These are phyloP conservation scores for Spirogloea muscicola DNA, from an alignment of 139 green algal species.

Conservation along the genomic window DNA sequence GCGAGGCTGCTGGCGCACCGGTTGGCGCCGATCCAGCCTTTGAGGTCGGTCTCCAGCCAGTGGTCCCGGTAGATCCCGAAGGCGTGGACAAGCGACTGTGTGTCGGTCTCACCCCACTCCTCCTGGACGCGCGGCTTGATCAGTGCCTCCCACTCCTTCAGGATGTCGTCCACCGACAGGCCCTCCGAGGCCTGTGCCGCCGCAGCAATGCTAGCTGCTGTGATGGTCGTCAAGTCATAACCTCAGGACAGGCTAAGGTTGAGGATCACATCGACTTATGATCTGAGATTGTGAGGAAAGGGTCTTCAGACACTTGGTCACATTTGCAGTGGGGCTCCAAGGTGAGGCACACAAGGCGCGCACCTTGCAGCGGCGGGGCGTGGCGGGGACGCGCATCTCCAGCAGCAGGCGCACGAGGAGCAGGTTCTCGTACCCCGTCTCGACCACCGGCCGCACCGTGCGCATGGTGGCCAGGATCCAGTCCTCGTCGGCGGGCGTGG, in stretches of 20 bases:
- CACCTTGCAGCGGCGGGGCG: slow-evolving; percentile 1
- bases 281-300: background rate
- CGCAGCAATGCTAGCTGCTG: background rate
- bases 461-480: slow-evolving; percentile 76
- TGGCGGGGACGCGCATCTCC: slow-evolving; percentile 19
- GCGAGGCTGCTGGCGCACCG: too few relatives aligned
- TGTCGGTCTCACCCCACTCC: slow-evolving; percentile 47
- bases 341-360: background rate
- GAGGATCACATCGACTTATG: background rate
- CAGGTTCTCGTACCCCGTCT: slow-evolving; percentile 98
- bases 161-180: slow-evolving; percentile 2
- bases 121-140: slow-evolving; percentile 33
- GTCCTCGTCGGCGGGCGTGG: slow-evolving; percentile 58
- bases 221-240: background rate
- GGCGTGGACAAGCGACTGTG: slow-evolving; percentile 66
- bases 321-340: background rate
- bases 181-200: background rate
- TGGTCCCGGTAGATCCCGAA: slow-evolving; percentile 88
- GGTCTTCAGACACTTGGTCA: background rate
- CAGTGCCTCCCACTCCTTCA: slow-evolving; percentile 24
- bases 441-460: slow-evolving; percentile 80
- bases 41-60: slow-evolving; percentile 86
- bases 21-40: slow-evolving; percentile 89
- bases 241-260: background rate
- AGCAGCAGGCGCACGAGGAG: slow-evolving; percentile 71